phyloP scores from a whole-genome alignment of 2,329 filamentous ascomycete species.

The Thelonectria rubi region DNA sequence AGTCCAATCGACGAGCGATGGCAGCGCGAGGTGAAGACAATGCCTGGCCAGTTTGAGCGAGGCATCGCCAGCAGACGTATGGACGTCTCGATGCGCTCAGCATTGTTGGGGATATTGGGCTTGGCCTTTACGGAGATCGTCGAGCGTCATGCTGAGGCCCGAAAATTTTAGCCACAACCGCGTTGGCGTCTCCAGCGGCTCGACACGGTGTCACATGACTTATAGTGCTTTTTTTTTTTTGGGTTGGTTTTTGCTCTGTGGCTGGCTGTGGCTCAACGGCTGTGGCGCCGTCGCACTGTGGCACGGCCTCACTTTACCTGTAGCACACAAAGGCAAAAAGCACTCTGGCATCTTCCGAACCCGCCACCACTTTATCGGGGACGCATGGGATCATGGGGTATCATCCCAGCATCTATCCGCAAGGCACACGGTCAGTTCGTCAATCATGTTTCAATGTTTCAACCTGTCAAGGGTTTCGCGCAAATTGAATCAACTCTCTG shows the following conservation, averaged over 20 bases:
- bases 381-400: neutral
- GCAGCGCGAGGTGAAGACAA: constrained; percentile 11
- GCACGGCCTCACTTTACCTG: too few species aligned
- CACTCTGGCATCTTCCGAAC: too few species aligned
- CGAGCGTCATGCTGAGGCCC: constrained; percentile 20
- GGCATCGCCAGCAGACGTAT: constrained; percentile 49
- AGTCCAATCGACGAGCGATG: constrained; percentile 18
- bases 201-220: constrained; percentile 41
- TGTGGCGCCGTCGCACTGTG: neutral
- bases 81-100: constrained; percentile 42
- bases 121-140: neutral
- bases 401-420: neutral
- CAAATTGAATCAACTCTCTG: neutral
- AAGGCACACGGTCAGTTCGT: neutral
- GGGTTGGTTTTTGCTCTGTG: too few species aligned
- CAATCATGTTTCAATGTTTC: constrained; percentile 2
- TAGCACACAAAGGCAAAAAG: too few species aligned
- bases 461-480: neutral
- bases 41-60: constrained; percentile 33
- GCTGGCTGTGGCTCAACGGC: too few species aligned
- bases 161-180: constrained; percentile 40
- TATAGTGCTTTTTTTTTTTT: too few species aligned
- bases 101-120: constrained; percentile 37
- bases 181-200: constrained; percentile 23
- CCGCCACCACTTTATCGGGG: constrained; percentile 24